Percentiles rank a stretch among this genome's conserved stretches.
Evolutionary conservation across 768 basidiomycete species (phyloP).

Genomic region (Mycena metata): DNA sequence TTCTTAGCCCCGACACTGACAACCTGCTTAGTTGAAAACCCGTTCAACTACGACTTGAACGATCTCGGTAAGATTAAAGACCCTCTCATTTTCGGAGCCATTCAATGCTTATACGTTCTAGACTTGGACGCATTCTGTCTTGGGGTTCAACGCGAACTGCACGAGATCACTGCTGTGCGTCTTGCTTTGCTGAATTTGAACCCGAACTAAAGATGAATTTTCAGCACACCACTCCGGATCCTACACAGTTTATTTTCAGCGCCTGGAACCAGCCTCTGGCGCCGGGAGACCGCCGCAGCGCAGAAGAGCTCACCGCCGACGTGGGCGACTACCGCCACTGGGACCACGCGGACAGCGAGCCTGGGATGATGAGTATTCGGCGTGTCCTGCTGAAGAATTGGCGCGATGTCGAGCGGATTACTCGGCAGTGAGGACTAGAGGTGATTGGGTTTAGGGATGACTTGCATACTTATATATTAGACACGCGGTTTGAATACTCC

Average conservation of each 20-base stretch:
- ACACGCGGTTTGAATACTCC: no score
- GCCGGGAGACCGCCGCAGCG: conserved; percentile 71
- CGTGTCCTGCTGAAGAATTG: conserved; percentile 57
- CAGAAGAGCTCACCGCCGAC: conserved; percentile 62
- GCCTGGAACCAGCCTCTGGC: conserved; percentile 78
- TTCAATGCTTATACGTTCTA: conserved; percentile 36
- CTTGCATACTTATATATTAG: no score
- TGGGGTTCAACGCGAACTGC: conserved; percentile 76
- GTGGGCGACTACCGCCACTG: conserved; percentile 49
- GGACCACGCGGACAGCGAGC: conserved; percentile 42
- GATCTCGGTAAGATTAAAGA: conserved; percentile 72
- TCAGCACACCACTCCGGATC: conserved; percentile 67
- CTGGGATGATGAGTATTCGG: conserved; percentile 54
- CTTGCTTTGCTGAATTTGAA: conserved; percentile 17
- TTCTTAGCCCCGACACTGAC: not conserved
- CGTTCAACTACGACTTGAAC: conserved; percentile 77
- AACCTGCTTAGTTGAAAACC: conserved; percentile 58
- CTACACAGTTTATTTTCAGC: conserved; percentile 67
- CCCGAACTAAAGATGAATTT: conserved; percentile 35
- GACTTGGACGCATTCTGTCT: conserved; percentile 80
- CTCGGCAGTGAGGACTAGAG: conserved; percentile 32
- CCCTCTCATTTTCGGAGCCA: no score
- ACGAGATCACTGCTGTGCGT: conserved; percentile 79
- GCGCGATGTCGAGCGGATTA: conserved; percentile 56
- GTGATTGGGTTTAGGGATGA: not conserved